phyloP scores from a whole-genome alignment of 2,329 filamentous ascomycete species.

The Fusarium mundagurra region DNA sequence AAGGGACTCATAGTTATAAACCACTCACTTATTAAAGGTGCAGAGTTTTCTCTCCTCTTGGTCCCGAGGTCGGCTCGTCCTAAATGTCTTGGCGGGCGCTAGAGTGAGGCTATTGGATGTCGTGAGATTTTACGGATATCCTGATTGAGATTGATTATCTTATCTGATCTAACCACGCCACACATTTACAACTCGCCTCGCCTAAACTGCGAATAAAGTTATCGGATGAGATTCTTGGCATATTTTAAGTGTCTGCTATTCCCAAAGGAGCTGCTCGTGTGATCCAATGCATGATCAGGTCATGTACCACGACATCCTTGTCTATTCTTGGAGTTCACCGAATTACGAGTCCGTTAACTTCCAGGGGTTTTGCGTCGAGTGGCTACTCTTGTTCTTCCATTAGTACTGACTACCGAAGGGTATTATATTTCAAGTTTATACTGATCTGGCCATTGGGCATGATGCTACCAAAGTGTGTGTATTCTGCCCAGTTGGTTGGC shows the following conservation, averaged over 20 bases:
- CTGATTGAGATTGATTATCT: neutral
- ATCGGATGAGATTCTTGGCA: neutral
- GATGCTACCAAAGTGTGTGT: too few species aligned
- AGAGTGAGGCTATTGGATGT: neutral
- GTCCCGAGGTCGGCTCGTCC: neutral
- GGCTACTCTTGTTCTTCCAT: neutral
- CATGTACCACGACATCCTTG: neutral
- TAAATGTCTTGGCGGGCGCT: neutral
- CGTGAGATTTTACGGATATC: neutral
- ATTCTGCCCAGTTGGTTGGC: too few species aligned
- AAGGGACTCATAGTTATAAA: neutral
- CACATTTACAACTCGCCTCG: neutral
- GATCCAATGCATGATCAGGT: neutral
- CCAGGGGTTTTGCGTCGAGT: fast-evolving
- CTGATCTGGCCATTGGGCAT: neutral
- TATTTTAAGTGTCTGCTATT: neutral
- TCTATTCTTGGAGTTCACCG: neutral
- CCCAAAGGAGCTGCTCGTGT: neutral
- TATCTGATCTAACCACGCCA: neutral
- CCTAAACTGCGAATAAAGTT: neutral
- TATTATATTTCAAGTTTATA: neutral
- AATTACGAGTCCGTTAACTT: too few species aligned
- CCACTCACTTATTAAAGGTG: neutral
- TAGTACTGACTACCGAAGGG: neutral
- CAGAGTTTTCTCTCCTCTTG: neutral